phyloP scores from a whole-genome alignment of 805 yeast species.

The Spathaspora sp. region DNA sequence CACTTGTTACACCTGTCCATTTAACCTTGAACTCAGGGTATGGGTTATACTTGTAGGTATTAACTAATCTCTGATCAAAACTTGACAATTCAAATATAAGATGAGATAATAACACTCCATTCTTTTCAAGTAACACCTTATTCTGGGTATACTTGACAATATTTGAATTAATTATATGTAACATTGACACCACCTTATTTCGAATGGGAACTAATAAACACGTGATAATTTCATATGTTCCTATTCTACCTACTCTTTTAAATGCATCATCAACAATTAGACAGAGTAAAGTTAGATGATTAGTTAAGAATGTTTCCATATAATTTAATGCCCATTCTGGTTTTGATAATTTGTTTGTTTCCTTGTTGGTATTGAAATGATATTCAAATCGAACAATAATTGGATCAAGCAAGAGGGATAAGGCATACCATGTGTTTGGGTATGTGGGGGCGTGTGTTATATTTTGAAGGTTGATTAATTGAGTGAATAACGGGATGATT shows the following conservation, averaged over 20 bases:
- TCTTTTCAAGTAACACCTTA: constrained; percentile 22
- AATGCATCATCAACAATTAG: constrained; percentile 35
- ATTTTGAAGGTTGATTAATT: constrained; percentile 30
- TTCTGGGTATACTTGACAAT: constrained; percentile 14
- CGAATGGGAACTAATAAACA: constrained; percentile 46
- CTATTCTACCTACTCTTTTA: constrained; percentile 20
- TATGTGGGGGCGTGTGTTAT: constrained; percentile 21
- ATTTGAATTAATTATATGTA: constrained; percentile 19
- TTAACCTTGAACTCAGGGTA: constrained; percentile 19
- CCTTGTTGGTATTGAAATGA: constrained; percentile 55
- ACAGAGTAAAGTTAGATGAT: constrained; percentile 38
- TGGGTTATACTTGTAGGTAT: constrained; percentile 46
- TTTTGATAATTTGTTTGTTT: constrained; percentile 61
- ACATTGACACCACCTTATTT: constrained; percentile 33
- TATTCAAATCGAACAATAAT: constrained; percentile 50
- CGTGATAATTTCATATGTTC: constrained; percentile 38
- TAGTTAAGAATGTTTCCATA: constrained; percentile 39
- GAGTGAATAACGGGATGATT: constrained; percentile 9
- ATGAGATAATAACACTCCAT: constrained; percentile 54
- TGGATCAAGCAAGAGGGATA: constrained; percentile 43
- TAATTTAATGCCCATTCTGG: constrained; percentile 71
- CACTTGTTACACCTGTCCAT: constrained; percentile 50
- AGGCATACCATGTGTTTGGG: constrained; percentile 47
- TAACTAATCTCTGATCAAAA: constrained; percentile 51
- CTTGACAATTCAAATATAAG: constrained; percentile 53